Conservation (phyloP, 495 filamentous ascomycete species). For the Tetracladium marchalianum region DNA sequence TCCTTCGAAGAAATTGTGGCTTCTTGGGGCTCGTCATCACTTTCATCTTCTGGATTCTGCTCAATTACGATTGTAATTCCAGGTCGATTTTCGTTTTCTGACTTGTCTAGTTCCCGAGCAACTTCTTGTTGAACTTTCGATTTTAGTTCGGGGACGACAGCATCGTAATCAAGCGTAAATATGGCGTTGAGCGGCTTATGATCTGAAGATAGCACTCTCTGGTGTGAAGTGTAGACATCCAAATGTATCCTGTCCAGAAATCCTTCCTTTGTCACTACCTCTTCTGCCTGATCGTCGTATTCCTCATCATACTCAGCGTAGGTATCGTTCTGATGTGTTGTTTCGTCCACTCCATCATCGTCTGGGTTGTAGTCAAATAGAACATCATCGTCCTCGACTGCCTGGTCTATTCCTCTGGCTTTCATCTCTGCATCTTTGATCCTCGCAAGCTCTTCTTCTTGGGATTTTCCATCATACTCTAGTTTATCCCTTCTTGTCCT, state of each 20-base stretch:
- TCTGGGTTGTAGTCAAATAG: conserved; percentile 88
- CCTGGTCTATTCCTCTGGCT: conserved; percentile 62
- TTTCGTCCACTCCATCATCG: conserved; percentile 43
- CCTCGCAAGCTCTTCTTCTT: conserved; percentile 54
- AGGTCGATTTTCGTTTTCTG: conserved; percentile 86
- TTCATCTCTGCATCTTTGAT: conserved; percentile 80
- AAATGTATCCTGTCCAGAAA: conserved; percentile 55
- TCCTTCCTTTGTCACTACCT: conserved; percentile 41
- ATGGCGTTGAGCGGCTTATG: conserved; percentile 83
- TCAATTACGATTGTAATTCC: conserved; percentile 80
- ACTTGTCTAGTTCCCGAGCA: conserved; percentile 76
- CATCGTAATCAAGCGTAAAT: conserved; percentile 75
- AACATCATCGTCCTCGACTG: conserved; percentile 68
- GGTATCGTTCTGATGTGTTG: conserved; percentile 25
- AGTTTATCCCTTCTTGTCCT: conserved; percentile 62
- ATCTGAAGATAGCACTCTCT: conserved; percentile 82
- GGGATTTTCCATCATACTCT: conserved; percentile 55
- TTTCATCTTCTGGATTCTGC: conserved; percentile 22
- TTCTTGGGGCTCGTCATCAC: conserved; percentile 18
- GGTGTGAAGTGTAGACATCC: conserved; percentile 75
- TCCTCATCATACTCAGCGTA: conserved; percentile 55
- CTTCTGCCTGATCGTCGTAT: conserved; percentile 23
- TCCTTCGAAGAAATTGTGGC: conserved; percentile 5
- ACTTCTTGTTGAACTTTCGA: conserved; percentile 78
- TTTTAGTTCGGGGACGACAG: conserved; percentile 74